Conservation (phyloP, 805 yeast species). For the Clavispora asparagi region DNA sequence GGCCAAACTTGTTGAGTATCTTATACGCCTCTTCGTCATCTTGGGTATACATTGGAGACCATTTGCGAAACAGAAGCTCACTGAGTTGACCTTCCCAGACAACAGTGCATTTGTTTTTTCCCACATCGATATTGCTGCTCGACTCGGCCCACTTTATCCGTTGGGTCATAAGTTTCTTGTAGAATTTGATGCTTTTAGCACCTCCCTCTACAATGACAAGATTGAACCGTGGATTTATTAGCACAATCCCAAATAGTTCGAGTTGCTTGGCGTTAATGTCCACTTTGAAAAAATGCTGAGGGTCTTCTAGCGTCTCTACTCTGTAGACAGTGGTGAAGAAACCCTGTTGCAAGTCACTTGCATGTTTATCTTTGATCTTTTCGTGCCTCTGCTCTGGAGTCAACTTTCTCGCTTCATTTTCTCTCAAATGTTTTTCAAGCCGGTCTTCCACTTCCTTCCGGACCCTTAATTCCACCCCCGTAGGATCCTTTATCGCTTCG, state of each 20-base stretch:
- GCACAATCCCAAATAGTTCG: conserved; percentile 57
- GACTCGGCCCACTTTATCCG: conserved; percentile 68
- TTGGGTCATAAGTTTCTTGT: conserved; percentile 51
- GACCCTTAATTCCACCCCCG: conserved; percentile 73
- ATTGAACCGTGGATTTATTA: conserved; percentile 42
- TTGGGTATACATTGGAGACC: conserved; percentile 59
- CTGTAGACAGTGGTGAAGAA: conserved; percentile 53
- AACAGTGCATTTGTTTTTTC: conserved; percentile 40
- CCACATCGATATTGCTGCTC: conserved; percentile 25
- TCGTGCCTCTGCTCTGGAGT: conserved; percentile 52
- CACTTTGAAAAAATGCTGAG: conserved; percentile 66
- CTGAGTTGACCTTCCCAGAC: conserved; percentile 71
- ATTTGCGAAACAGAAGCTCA: conserved; percentile 52
- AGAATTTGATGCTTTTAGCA: conserved; percentile 53
- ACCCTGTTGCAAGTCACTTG: conserved; percentile 49
- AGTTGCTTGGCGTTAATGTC: conserved; percentile 78
- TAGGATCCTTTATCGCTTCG: conserved; percentile 85
- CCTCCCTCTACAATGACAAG: conserved; percentile 76
- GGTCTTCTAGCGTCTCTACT: conserved; percentile 50
- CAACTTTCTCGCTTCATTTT: conserved; percentile 59
- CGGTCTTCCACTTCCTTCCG: conserved; percentile 64
- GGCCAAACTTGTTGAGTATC: conserved; percentile 45
- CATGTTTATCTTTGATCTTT: conserved; percentile 43
- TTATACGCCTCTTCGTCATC: conserved; percentile 47
- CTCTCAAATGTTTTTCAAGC: conserved; percentile 48